These are phyloP conservation scores for Hanseniaspora lindneri DNA, from an alignment of 805 yeast species.

Conservation along the genomic window DNA sequence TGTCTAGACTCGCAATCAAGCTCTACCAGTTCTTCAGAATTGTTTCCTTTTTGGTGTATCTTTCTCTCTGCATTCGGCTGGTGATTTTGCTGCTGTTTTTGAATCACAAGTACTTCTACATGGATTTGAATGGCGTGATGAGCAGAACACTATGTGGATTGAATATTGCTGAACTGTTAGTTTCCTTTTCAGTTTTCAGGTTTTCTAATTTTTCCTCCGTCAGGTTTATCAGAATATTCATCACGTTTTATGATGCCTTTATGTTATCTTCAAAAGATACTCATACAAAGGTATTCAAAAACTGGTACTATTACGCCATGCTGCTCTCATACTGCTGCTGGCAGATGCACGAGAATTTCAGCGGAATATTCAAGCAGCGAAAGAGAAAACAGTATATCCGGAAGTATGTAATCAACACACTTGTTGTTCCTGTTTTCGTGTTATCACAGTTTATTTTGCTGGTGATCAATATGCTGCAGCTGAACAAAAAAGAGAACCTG, in stretches of 20 bases:
- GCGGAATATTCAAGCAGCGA: constrained; percentile 5
- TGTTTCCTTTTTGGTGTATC: constrained; percentile 1
- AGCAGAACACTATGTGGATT: background rate
- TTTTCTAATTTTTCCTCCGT: background rate
- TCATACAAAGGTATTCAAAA: constrained; percentile 1
- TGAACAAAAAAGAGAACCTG: background rate
- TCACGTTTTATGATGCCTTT: background rate
- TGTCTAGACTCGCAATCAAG: constrained; percentile 5
- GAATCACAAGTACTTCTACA: constrained; percentile 12
- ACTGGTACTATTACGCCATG: constrained; percentile 14
- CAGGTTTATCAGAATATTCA: background rate
- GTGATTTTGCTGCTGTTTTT: constrained; percentile 1
- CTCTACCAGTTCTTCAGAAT: constrained; percentile 8
- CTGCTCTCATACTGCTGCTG: constrained; percentile 2
- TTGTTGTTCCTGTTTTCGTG: constrained; percentile 1
- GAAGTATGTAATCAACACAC: background rate
- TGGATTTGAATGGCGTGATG: constrained; percentile 1
- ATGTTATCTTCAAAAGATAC: background rate
- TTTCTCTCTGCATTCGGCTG: constrained; percentile 5
- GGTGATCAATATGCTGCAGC: background rate
- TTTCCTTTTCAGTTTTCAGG: constrained; percentile 1
- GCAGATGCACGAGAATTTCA: constrained; percentile 15
- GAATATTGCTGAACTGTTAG: background rate
- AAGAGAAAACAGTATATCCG: background rate
- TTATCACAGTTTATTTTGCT: background rate